Base-by-base conservation (phyloP, 148 eudicot genomes). In the Pharnaceum exiguum region DNA sequence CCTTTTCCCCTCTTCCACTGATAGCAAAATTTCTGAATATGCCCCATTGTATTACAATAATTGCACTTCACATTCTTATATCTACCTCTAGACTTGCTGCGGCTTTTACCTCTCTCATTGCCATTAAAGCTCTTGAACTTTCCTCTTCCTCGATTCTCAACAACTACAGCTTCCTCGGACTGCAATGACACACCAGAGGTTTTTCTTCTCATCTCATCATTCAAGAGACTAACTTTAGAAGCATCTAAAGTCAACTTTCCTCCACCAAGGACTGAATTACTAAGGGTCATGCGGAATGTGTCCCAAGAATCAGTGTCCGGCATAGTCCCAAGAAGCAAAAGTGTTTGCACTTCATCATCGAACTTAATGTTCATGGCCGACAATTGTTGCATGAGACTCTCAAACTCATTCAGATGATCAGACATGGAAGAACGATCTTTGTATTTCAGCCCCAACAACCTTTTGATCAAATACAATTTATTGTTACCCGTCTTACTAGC, bases 401-500 rank as follows among this genome's bases (percentile, higher is more conserved):
- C 26, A 32, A 10, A 53, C 18, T 28, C 7, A 53, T 53, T 53
- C 26, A 53, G 33, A 10, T 53, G 57, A 53, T 53, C 57, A 10
- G 26, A 13, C 25, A 53, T 12, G 9, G 25, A 8, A 53, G 57
- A 7, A 30, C 38, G 40, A 1, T 53, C 57, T 7, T 31, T 30
- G 10, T 53, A 53, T 6, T 33, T 30, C 26, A 39, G n/a, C n/a
- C 16, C 47, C 33, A 37, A 23, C n/a, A 37, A 25, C 25, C 43
- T 2, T 15, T 59, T 59, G 29, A 59, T 59, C 7, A 43, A 59
- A 8, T n/a, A 59, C 40, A 59, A 30, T 17, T 59, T 59, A 12
- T 59, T 59, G 15, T 59, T 59, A 1, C 52, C 63, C 10, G 30
- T 29, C 10, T 59, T 45, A 16, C 52, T 29, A 19, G 52, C 53